These are phyloP conservation scores for Daedaleopsis nitida DNA, from an alignment of 768 basidiomycete species.

Conservation along the genomic window DNA sequence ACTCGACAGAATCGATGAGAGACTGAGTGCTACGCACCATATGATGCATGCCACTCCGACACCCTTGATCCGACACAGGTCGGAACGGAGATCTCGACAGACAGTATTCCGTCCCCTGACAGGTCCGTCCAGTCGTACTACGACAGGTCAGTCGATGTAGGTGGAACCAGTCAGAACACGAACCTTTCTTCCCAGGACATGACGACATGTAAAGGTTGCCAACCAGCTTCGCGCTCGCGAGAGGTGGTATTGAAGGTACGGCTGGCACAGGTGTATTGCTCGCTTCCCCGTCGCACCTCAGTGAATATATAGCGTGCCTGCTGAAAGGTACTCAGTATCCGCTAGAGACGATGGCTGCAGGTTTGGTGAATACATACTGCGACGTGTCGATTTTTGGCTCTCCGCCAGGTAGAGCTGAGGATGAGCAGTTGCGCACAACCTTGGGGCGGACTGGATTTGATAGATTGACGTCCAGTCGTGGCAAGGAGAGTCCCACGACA, in stretches of 20 bases:
- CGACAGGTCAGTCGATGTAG: not conserved
- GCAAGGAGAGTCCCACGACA: not conserved
- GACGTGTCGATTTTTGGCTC: not conserved
- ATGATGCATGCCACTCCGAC: slow-evolving; percentile 80
- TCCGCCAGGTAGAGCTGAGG: not conserved
- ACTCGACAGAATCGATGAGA: not conserved
- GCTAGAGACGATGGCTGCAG: not conserved
- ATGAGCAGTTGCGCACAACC: slow-evolving; percentile 1
- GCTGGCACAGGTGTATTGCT: not conserved
- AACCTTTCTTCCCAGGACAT: slow-evolving; percentile 95
- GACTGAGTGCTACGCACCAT: slow-evolving; percentile 53
- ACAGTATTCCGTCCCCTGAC: slow-evolving; percentile 80
- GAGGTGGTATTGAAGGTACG: slow-evolving; percentile 4
- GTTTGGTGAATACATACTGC: not conserved
- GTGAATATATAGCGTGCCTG: too few relatives aligned
- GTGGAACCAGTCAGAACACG: not conserved
- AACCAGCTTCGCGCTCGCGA: slow-evolving; percentile 33
- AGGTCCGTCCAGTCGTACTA: slow-evolving; percentile 74
- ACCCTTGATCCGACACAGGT: slow-evolving; percentile 73
- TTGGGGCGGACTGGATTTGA: not conserved
- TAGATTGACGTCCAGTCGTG: not conserved
- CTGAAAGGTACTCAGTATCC: too few relatives aligned
- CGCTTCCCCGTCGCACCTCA: too few relatives aligned
- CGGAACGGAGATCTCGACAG: slow-evolving; percentile 77
- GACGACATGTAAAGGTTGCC: slow-evolving; percentile 91